These are phyloP conservation scores for Stagonosporopsis chrysanthemi DNA, from an alignment of 2,329 filamentous ascomycete species.

Conservation along the genomic window DNA sequence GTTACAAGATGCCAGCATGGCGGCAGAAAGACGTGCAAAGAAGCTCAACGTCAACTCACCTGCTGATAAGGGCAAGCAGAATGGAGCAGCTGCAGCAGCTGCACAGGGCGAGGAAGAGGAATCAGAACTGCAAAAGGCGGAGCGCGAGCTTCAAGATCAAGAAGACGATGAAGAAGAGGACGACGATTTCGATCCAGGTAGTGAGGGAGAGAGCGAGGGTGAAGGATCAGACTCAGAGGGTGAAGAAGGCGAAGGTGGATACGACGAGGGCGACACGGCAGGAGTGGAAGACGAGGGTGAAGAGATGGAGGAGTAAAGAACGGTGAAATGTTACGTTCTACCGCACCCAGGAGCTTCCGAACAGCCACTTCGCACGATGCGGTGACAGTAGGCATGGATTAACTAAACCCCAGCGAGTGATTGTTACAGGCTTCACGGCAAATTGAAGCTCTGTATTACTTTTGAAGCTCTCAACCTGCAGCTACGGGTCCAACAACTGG, in stretches of 20 bases:
- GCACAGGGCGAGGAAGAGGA: conserved; percentile 43
- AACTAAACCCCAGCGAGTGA: no score
- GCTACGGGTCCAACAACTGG: no score
- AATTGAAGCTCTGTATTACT: no score
- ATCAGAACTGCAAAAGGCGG: conserved; percentile 50
- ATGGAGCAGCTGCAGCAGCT: conserved; percentile 21
- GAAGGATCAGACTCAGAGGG: conserved; percentile 48
- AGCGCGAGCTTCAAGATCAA: conserved; percentile 46
- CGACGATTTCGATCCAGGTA: conserved; percentile 53
- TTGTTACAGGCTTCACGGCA: no score
- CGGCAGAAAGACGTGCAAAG: conserved; percentile 66
- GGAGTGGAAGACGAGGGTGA: conserved; percentile 34
- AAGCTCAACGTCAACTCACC: conserved; percentile 62
- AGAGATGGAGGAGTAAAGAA: conserved; percentile 41
- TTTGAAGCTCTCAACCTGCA: no score
- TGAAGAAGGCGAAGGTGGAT: conserved; percentile 42
- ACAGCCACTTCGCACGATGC: no score
- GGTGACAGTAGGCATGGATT: no score
- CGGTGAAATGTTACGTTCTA: neutral
- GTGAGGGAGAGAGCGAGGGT: conserved; percentile 52
- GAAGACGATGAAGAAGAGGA: conserved; percentile 53
- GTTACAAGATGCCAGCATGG: conserved; percentile 69
- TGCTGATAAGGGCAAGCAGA: conserved; percentile 37
- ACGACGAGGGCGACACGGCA: conserved; percentile 40
- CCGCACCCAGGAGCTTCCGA: no score